A percentile compares a stretch with the other conserved stretches of the same genome.
phyloP scores from a whole-genome alignment of 257 asterid genomes.

The Solanum ossicruentum region DNA sequence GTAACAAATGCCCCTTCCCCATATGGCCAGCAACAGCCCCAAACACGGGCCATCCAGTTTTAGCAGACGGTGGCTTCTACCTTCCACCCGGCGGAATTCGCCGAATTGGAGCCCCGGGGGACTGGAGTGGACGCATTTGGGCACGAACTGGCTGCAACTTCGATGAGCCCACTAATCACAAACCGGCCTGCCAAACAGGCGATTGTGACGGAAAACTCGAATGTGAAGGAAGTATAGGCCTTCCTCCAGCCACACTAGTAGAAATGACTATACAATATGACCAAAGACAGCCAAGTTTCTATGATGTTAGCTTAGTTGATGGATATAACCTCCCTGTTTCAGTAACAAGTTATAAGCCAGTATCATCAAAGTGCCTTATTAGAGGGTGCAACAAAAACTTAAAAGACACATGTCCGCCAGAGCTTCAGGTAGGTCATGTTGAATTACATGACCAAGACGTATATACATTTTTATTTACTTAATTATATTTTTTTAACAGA shows the following conservation, averaged over 20 bases:
- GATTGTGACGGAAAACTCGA: constrained; percentile 58
- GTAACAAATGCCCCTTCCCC: constrained; percentile 64
- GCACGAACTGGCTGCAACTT: constrained; percentile 78
- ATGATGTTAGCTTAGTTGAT: constrained; percentile 71
- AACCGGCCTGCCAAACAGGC: constrained; percentile 61
- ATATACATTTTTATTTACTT: not conserved
- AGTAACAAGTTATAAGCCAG: constrained; percentile 10
- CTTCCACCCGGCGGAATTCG: constrained; percentile 31
- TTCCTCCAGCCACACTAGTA: constrained; percentile 67
- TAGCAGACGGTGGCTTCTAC: constrained; percentile 65
- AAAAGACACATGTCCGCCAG: constrained; percentile 41
- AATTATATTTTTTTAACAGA: not conserved
- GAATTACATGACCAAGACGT: not conserved
- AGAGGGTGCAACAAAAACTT: constrained; percentile 39
- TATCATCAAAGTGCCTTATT: constrained; percentile 22
- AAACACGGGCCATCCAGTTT: constrained; percentile 46
- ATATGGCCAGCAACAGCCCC: constrained; percentile 91
- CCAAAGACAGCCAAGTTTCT: constrained; percentile 36
- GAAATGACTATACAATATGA: constrained; percentile 43
- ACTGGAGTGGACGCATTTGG: constrained; percentile 83
- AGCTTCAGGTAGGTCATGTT: constrained; percentile 8
- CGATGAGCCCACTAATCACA: constrained; percentile 1
- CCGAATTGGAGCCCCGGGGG: constrained; percentile 28
- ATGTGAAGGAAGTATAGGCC: constrained; percentile 53
- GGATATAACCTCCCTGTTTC: constrained; percentile 77